A percentile compares a stretch with the other conserved stretches of the same genome.
phyloP scores from a whole-genome alignment of 768 basidiomycete genomes.

The Punctularia strigosozonata region DNA sequence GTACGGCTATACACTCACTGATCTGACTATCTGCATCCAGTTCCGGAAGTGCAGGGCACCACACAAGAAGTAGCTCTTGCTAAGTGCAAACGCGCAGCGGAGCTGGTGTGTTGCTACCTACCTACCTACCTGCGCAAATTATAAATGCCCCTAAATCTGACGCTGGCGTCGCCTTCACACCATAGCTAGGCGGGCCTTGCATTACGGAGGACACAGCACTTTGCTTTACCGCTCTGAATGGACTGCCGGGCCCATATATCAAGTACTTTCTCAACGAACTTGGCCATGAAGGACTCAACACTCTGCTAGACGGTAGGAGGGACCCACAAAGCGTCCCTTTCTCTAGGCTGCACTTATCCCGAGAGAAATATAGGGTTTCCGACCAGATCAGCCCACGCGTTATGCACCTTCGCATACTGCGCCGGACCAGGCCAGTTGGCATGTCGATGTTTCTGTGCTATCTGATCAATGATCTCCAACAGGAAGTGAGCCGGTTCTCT shows the following conservation, averaged over 20 bases:
- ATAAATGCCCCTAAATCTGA: no score
- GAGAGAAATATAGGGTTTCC: no score
- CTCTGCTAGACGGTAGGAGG: slow-evolving; percentile 58
- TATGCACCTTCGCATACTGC: slow-evolving; percentile 95
- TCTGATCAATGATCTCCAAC: no score
- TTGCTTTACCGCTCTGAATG: slow-evolving; percentile 79
- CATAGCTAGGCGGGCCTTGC: slow-evolving; percentile 37
- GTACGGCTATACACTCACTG: not conserved
- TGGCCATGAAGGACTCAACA: slow-evolving; percentile 82
- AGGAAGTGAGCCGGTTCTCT: slow-evolving; percentile 64
- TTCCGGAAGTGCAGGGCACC: slow-evolving; percentile 90
- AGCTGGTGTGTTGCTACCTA: slow-evolving; percentile 38
- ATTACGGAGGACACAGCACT: slow-evolving; percentile 93
- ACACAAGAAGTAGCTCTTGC: slow-evolving; percentile 82
- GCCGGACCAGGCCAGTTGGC: no score
- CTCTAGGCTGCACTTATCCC: no score
- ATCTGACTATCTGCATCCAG: slow-evolving; percentile 25
- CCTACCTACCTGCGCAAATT: not conserved
- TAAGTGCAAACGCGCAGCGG: slow-evolving; percentile 80
- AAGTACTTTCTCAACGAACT: slow-evolving; percentile 79
- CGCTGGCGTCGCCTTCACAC: not conserved
- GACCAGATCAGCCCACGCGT: slow-evolving; percentile 71
- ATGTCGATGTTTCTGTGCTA: no score
- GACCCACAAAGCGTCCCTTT: no score
- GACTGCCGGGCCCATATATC: slow-evolving; percentile 95